phyloP scores from a whole-genome alignment of 768 basidiomycete genomes.

The Calocera cornea region DNA sequence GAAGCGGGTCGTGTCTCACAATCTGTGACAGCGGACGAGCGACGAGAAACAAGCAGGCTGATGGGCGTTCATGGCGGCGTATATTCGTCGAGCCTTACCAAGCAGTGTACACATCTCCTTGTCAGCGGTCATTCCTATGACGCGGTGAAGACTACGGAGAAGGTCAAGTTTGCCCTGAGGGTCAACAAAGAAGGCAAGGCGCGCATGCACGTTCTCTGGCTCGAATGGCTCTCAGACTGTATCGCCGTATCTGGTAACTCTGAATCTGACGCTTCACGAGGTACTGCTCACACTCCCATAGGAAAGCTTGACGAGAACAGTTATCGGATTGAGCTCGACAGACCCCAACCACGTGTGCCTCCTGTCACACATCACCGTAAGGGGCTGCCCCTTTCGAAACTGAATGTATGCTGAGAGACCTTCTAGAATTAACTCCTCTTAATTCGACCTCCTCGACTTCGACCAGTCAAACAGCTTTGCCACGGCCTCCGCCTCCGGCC shows the following conservation, averaged over 20 bases:
- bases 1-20: not conserved
- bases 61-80: conserved; percentile 48
- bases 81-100: conserved; percentile 63
- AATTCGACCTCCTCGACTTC: not conserved
- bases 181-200: conserved; percentile 49
- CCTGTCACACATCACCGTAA: not conserved
- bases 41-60: conserved; percentile 49
- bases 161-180: conserved; percentile 65
- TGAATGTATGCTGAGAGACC: not conserved
- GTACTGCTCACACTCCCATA: not conserved
- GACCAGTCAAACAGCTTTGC: not conserved
- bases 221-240: conserved; percentile 96
- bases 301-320: not conserved
- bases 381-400: not conserved
- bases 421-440: too few relatives aligned
- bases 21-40: conserved; percentile 29
- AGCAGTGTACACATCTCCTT: conserved; percentile 73
- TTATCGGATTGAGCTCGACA: not conserved
- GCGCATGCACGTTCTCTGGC: conserved; percentile 71
- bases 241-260: conserved; percentile 20
- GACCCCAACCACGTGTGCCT: not conserved
- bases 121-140: conserved; percentile 49
- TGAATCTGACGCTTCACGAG: too few relatives aligned
- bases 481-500: not conserved
- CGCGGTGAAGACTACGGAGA: conserved; percentile 36